A percentile compares a stretch with the other conserved stretches of the same genome.
Conservation (phyloP, 768 basidiomycete genomes). For the Peribolospora kevripleyi region DNA sequence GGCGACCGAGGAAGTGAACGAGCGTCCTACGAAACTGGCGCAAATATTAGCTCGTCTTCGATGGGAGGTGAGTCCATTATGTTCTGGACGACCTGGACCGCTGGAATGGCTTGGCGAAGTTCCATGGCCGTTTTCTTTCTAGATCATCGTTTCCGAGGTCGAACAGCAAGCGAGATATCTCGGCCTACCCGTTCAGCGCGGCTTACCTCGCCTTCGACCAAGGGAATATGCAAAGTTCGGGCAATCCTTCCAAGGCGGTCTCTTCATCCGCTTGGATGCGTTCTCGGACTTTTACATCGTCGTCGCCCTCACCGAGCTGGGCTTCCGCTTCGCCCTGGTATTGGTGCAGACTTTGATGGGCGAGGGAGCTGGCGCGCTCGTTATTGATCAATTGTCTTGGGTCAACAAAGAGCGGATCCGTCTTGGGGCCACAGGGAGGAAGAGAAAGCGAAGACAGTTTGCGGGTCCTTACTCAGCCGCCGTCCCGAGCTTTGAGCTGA, state of each 20-base stretch:
- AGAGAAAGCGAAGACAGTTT: neutral
- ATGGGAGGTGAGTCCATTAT: too few relatives aligned
- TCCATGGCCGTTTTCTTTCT: neutral
- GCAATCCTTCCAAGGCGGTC: constrained; percentile 29
- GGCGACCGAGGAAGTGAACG: neutral
- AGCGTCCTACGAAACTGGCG: too few relatives aligned
- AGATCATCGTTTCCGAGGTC: constrained; percentile 9
- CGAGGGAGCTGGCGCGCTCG: constrained; percentile 12
- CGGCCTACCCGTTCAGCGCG: neutral
- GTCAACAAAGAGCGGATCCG: constrained; percentile 7
- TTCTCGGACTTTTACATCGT: constrained; percentile 66
- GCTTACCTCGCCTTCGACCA: constrained; percentile 1
- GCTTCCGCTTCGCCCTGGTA: constrained; percentile 61
- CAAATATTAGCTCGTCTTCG: too few relatives aligned
- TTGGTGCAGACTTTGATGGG: constrained; percentile 18
- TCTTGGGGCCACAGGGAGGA: neutral
- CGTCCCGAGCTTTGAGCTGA: constrained; percentile 32
- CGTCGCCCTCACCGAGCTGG: constrained; percentile 50
- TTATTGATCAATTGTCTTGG: constrained; percentile 12
- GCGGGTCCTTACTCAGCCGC: neutral
- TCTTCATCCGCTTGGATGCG: constrained; percentile 53
- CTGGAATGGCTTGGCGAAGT: neutral
- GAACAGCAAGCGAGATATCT: constrained; percentile 2
- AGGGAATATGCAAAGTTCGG: constrained; percentile 52
- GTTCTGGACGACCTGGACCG: too few relatives aligned